Conservation (phyloP, 371 early-diverging fungal genomes). For the Entomophthora muscae region DNA sequence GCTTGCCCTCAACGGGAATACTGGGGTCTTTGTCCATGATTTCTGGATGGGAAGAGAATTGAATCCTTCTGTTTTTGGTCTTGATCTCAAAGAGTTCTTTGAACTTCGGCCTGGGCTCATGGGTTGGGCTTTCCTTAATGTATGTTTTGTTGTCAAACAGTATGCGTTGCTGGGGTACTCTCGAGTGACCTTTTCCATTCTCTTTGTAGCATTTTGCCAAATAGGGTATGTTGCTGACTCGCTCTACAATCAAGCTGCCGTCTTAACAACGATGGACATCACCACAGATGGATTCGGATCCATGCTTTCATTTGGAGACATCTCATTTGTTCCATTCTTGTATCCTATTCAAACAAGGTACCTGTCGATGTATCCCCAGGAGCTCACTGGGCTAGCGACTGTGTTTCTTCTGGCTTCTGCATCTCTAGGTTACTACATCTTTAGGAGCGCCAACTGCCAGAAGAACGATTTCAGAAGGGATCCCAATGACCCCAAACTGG, state of each 20-base stretch:
- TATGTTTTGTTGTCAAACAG: slow-evolving; percentile 59
- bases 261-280: slow-evolving; percentile 90
- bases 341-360: slow-evolving; percentile 81
- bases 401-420: slow-evolving; percentile 31
- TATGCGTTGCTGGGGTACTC: slow-evolving; percentile 26
- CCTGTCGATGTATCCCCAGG: slow-evolving; percentile 43
- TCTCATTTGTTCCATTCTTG: slow-evolving; percentile 79
- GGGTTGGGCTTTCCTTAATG: slow-evolving; percentile 59
- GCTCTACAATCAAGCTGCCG: slow-evolving; percentile 46
- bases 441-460: slow-evolving; percentile 71
- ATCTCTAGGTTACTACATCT: slow-evolving; percentile 55
- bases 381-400: slow-evolving; percentile 22
- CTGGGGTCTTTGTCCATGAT: slow-evolving; percentile 75
- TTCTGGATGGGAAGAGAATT: slow-evolving; percentile 68
- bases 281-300: slow-evolving; percentile 87
- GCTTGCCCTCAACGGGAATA: slow-evolving; percentile 76
- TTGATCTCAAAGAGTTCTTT: slow-evolving; percentile 84
- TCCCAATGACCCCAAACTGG: slow-evolving; percentile 39
- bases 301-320: slow-evolving; percentile 77
- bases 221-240: slow-evolving; percentile 72
- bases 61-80: slow-evolving; percentile 65
- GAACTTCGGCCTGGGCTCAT: slow-evolving; percentile 81
- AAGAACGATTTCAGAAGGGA: slow-evolving; percentile 68
- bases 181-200: slow-evolving; percentile 54
- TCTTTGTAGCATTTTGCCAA: slow-evolving; percentile 54